phyloP scores from a whole-genome alignment of 164 flowering plant species.

The Warburgia ugandensis region DNA sequence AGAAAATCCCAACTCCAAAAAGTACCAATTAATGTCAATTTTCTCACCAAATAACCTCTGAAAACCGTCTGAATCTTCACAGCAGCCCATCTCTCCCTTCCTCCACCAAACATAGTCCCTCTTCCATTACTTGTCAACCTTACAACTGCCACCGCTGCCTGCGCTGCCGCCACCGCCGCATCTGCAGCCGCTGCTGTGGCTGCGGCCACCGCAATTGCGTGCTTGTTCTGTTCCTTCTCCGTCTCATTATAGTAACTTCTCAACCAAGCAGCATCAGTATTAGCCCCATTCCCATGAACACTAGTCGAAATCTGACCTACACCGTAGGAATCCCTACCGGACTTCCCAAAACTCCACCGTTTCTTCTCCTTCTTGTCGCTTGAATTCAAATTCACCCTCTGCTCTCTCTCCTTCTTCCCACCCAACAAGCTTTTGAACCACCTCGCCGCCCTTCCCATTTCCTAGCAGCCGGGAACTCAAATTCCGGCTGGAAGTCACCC shows the following conservation, averaged over 20 bases:
- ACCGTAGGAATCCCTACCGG: no score
- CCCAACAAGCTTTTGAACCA: slow-evolving; percentile 66
- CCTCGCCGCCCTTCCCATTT: slow-evolving; percentile 75
- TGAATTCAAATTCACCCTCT: slow-evolving; percentile 11
- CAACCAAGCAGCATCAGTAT: slow-evolving; percentile 20
- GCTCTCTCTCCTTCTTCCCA: slow-evolving; percentile 55
- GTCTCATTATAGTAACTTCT: slow-evolving; percentile 48
- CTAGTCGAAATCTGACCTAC: slow-evolving; percentile 10
- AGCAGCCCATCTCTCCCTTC: slow-evolving; percentile 67
- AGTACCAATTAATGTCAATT: no score
- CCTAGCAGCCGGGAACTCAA: not conserved
- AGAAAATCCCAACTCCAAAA: no score
- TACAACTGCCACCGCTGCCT: slow-evolving; percentile 82
- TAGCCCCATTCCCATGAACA: slow-evolving; percentile 4
- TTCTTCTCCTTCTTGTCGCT: slow-evolving; percentile 46
- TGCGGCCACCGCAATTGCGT: slow-evolving; percentile 95
- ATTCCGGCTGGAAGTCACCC: not conserved
- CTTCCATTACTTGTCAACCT: slow-evolving; percentile 76
- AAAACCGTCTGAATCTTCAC: slow-evolving; percentile 70
- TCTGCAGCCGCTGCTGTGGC: slow-evolving; percentile 96
- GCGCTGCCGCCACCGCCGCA: slow-evolving; percentile 92
- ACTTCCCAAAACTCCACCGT: slow-evolving; percentile 63
- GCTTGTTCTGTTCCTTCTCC: slow-evolving; percentile 73
- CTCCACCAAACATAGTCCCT: slow-evolving; percentile 53
- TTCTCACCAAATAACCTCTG: slow-evolving; percentile 67